Percentiles rank a stretch among this genome's conserved stretches.
Evolutionary conservation across 2,329 filamentous ascomycete species (phyloP).

Genomic region (Stemphylium beticola): DNA sequence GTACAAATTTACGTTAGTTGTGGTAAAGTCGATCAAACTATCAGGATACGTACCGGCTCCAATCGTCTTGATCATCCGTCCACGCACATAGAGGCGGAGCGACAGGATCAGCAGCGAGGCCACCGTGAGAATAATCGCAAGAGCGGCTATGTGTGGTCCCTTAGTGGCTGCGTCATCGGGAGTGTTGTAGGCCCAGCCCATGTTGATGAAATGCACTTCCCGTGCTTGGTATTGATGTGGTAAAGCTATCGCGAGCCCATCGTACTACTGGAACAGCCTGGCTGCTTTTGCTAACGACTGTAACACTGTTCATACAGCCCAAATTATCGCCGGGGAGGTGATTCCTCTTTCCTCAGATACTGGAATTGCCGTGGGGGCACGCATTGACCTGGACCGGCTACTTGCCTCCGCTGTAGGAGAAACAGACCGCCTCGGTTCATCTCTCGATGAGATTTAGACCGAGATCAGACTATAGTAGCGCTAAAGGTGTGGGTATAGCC

Average conservation of each 20-base stretch:
- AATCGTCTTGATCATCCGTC: conserved; percentile 18
- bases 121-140: conserved; percentile 13
- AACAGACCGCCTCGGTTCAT: background rate
- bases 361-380: background rate
- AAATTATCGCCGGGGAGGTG: background rate
- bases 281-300: background rate
- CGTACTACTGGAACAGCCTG: background rate
- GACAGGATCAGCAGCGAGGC: conserved; percentile 10
- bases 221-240: background rate
- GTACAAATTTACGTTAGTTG: background rate
- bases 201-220: background rate
- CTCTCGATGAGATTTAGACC: background rate
- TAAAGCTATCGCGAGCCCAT: background rate
- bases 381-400: background rate
- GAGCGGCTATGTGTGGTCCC: conserved; percentile 8
- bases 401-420: background rate
- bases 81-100: conserved; percentile 21
- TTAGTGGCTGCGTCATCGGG: conserved; percentile 9
- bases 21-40: background rate
- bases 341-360: background rate
- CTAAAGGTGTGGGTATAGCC: background rate
- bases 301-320: background rate
- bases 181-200: conserved; percentile 23
- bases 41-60: conserved; percentile 14
- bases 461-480: background rate